Evolutionary conservation across 2,329 filamentous ascomycete species (phyloP).

Genomic region (Diaporthe longicolla): DNA sequence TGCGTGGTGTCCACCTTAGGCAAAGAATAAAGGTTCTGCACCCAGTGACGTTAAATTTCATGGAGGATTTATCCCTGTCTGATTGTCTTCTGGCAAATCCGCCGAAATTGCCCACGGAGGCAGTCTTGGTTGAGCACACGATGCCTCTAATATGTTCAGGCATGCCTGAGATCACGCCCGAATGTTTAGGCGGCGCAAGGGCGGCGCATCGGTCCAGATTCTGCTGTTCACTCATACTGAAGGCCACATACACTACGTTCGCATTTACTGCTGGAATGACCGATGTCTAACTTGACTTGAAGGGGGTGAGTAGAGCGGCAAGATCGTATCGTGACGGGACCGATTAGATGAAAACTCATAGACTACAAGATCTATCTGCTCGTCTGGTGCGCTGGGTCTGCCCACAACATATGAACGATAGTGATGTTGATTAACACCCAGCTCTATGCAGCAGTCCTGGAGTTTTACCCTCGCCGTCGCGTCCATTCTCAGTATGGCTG

Average conservation of each 20-base stretch:
- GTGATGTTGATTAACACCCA: not conserved
- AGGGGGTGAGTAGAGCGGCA: not conserved
- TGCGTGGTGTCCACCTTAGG: conserved; percentile 25
- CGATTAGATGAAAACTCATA: not conserved
- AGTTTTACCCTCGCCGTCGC: not conserved
- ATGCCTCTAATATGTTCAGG: not conserved
- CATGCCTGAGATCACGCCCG: not conserved
- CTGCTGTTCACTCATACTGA: not conserved
- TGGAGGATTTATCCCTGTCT: not conserved
- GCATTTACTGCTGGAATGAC: not conserved
- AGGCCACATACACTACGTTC: not conserved
- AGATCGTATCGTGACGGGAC: not conserved
- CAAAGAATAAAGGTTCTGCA: conserved; percentile 32
- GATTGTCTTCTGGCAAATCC: not conserved
- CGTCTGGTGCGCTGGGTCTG: not conserved
- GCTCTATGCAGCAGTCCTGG: not conserved
- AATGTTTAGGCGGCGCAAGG: too few species aligned
- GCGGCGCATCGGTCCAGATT: not conserved
- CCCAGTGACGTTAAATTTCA: not conserved
- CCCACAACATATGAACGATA: not conserved
- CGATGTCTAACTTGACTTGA: not conserved
- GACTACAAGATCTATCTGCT: not conserved
- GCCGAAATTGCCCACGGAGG: too few species aligned
- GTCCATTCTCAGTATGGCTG: not conserved
- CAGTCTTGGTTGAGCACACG: not conserved